Percentiles rank a stretch among this genome's conserved stretches.
Conservation (phyloP, 208 protist species). For the Trypanosomatidae sp. region DNA sequence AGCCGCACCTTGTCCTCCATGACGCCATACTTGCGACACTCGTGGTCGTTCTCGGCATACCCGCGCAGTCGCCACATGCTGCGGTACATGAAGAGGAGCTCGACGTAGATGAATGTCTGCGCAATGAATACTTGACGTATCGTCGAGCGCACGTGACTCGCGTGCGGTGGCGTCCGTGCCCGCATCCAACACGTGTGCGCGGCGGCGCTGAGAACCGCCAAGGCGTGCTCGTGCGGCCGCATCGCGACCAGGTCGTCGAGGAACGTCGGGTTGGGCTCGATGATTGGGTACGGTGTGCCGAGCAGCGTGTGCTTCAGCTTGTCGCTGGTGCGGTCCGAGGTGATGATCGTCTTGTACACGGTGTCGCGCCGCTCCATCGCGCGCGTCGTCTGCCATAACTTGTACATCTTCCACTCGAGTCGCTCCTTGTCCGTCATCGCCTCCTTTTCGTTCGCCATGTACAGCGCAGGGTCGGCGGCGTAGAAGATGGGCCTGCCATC, state of each 20-base stretch:
- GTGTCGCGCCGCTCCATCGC: slow-evolving; percentile 67
- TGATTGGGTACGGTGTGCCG: slow-evolving; percentile 71
- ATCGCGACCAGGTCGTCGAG: slow-evolving; percentile 30
- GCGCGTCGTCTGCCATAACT: slow-evolving; percentile 68
- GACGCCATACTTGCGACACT: slow-evolving; percentile 81
- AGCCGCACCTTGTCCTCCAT: slow-evolving; percentile 62
- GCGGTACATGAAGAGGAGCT: slow-evolving; percentile 69
- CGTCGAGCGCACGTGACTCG: slow-evolving; percentile 21
- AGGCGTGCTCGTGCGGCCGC: slow-evolving; percentile 75
- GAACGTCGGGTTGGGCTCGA: slow-evolving; percentile 34
- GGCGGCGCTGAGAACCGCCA: slow-evolving; percentile 6
- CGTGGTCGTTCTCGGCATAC: slow-evolving; percentile 76
- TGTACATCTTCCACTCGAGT: slow-evolving; percentile 81
- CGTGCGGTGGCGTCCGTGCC: slow-evolving; percentile 49
- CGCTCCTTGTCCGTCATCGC: slow-evolving; percentile 79
- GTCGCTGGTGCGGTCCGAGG: slow-evolving; percentile 79
- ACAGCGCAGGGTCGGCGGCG: slow-evolving; percentile 61
- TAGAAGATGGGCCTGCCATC: slow-evolving; percentile 63
- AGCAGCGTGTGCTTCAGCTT: slow-evolving; percentile 61
- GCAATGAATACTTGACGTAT: no score
- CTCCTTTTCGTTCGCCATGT: slow-evolving; percentile 34
- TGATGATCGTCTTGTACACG: slow-evolving; percentile 57
- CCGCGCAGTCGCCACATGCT: slow-evolving; percentile 70
- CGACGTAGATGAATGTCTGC: slow-evolving; percentile 43
- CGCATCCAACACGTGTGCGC: slow-evolving; percentile 55